phyloP scores from a whole-genome alignment of 1,284 basidiomycete species.

The Irpex sp. region DNA sequence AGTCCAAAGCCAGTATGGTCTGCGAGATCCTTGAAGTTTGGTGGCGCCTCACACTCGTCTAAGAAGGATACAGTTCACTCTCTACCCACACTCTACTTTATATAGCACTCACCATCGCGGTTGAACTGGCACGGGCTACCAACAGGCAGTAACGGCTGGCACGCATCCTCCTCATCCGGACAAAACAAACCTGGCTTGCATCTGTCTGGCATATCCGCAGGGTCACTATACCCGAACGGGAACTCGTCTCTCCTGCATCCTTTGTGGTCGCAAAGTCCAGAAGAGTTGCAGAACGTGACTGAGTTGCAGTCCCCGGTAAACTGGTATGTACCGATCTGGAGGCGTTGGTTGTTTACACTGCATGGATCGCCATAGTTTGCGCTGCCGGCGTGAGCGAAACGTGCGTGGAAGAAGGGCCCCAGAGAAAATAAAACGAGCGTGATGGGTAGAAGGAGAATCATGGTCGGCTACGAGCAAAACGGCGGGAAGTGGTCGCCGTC shows the following conservation, averaged over 20 bases:
- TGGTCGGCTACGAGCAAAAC: constrained; percentile 1
- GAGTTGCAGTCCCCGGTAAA: constrained; percentile 75
- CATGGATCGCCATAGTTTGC: constrained; percentile 44
- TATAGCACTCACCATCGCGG: constrained; percentile 65
- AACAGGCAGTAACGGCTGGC: constrained; percentile 55
- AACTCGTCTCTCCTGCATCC: constrained; percentile 74
- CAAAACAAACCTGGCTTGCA: constrained; percentile 68
- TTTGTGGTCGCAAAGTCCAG: constrained; percentile 54
- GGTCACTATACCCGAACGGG: constrained; percentile 56
- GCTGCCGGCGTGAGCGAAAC: constrained; percentile 34
- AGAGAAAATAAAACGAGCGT: constrained; percentile 34
- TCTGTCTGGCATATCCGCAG: constrained; percentile 47
- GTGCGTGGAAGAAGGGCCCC: constrained; percentile 7
- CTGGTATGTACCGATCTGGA: constrained; percentile 69
- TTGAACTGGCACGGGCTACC: constrained; percentile 78
- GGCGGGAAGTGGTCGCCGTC: not conserved
- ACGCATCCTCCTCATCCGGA: constrained; percentile 77
- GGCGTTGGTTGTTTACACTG: constrained; percentile 50
- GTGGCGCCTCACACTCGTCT: constrained; percentile 75
- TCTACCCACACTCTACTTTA: not conserved
- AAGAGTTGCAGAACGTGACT: constrained; percentile 57
- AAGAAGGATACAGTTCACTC: not conserved
- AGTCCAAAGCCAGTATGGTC: constrained; percentile 53
- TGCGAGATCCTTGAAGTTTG: constrained; percentile 56
- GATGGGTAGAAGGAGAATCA: constrained; percentile 28